A percentile compares a stretch with the other conserved stretches of the same genome.
These are phyloP conservation scores for Echinochloa phyllopogon DNA, from an alignment of 176 grass and related monocot species.

Conservation along the genomic window DNA sequence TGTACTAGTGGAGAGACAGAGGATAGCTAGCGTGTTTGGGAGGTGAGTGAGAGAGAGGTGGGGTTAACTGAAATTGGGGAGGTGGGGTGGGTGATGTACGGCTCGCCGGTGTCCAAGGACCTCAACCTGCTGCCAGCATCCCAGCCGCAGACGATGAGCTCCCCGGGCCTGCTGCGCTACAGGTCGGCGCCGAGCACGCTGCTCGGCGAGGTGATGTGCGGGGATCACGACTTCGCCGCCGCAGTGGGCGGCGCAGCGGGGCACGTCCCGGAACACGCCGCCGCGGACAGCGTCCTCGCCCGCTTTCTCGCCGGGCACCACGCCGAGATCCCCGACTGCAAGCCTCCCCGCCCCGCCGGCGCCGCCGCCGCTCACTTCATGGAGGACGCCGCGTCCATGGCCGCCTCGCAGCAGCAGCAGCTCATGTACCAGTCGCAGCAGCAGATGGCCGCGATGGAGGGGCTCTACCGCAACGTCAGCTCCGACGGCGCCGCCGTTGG, in stretches of 20 bases:
- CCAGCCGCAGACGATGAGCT: constrained; percentile 61
- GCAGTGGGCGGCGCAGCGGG: constrained; percentile 9
- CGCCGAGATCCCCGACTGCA: constrained; percentile 47
- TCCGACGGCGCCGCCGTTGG: neutral
- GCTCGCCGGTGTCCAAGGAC: constrained; percentile 72
- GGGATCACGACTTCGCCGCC: constrained; percentile 49
- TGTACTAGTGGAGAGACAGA: neutral
- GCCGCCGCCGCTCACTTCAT: constrained; percentile 51
- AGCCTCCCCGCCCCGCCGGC: constrained; percentile 50
- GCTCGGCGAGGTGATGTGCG: constrained; percentile 65
- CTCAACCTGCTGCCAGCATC: constrained; percentile 68
- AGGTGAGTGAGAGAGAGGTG: neutral
- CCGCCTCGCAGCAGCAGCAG: constrained; percentile 47
- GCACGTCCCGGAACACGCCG: constrained; percentile 34
- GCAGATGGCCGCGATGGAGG: constrained; percentile 58
- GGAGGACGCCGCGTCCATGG: constrained; percentile 33
- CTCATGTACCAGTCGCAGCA: constrained; percentile 70
- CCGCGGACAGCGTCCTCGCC: constrained; percentile 65
- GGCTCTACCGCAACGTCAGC: constrained; percentile 59
- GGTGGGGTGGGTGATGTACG: constrained; percentile 65
- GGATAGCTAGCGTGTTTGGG: neutral
- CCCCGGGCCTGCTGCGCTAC: constrained; percentile 75
- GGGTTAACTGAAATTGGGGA: neutral
- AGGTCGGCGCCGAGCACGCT: constrained; percentile 81
- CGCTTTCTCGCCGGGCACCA: constrained; percentile 55